These are phyloP conservation scores for Cyberlindnera japonica DNA, from an alignment of 805 yeast genomes.

Conservation along the genomic window DNA sequence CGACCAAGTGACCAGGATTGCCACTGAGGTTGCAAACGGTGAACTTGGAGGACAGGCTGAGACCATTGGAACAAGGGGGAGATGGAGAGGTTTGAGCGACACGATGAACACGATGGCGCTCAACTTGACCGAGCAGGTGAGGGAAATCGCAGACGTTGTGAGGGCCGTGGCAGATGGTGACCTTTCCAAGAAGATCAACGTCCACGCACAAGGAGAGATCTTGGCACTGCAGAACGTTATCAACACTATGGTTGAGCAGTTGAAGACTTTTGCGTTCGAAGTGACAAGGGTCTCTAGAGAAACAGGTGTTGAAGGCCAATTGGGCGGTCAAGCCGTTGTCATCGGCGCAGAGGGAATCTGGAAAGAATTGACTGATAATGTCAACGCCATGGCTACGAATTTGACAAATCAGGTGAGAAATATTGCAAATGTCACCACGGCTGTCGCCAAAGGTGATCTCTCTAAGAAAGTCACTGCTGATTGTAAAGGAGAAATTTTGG, in stretches of 20 bases:
- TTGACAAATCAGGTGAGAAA: constrained; percentile 85
- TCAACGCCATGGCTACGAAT: constrained; percentile 86
- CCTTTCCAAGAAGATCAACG: constrained; percentile 75
- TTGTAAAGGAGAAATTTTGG: constrained; percentile 87
- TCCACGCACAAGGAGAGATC: constrained; percentile 88
- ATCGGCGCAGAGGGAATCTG: constrained; percentile 84
- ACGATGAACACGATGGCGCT: constrained; percentile 87
- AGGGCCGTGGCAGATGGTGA: constrained; percentile 93
- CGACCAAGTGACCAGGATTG: constrained; percentile 68
- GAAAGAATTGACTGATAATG: constrained; percentile 85
- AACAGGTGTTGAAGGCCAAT: constrained; percentile 82
- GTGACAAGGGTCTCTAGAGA: constrained; percentile 86
- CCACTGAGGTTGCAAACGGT: constrained; percentile 89
- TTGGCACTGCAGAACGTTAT: constrained; percentile 79
- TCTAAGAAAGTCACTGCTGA: constrained; percentile 83
- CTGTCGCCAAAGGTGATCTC: constrained; percentile 86
- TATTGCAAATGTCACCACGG: constrained; percentile 81
- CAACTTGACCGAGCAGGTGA: constrained; percentile 81
- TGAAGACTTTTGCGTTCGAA: constrained; percentile 83
- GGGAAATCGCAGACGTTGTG: constrained; percentile 86
- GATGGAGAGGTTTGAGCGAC: constrained; percentile 81
- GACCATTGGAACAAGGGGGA: constrained; percentile 80
- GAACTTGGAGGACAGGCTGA: constrained; percentile 87
- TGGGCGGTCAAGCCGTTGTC: constrained; percentile 85
- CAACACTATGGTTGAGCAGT: constrained; percentile 85